Evolutionary conservation across 257 asterid genomes (phyloP).

Genomic region (Plantago elongata): DNA sequence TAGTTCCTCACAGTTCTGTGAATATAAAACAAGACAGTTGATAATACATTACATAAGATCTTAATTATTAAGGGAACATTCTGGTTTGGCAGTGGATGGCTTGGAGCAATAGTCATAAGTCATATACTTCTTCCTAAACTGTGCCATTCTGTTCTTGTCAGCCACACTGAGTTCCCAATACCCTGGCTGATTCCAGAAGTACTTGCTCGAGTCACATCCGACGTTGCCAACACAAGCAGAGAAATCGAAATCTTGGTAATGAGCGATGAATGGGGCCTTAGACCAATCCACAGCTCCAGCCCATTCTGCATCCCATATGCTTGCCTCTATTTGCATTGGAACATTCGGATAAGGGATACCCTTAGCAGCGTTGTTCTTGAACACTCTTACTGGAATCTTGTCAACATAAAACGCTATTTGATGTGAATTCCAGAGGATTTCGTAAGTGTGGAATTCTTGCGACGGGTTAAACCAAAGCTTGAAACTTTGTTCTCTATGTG

Average conservation of each 20-base stretch:
- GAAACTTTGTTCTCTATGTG: slow-evolving; percentile 44
- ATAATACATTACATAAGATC: no score
- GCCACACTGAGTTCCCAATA: not conserved
- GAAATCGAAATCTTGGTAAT: no score
- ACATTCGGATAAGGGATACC: slow-evolving; percentile 16
- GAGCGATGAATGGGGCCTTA: not conserved
- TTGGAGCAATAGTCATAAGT: not conserved
- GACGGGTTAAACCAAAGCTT: slow-evolving; percentile 59
- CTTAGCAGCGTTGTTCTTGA: slow-evolving; percentile 24
- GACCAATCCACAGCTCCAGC: not conserved
- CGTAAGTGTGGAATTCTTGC: slow-evolving; percentile 43
- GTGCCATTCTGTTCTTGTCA: not conserved
- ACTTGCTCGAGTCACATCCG: not conserved
- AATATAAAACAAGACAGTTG: no score
- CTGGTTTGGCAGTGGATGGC: not conserved
- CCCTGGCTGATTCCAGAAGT: not conserved
- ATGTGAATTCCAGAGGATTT: slow-evolving; percentile 43
- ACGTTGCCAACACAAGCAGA: not conserved
- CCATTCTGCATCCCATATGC: not conserved
- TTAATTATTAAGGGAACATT: not conserved
- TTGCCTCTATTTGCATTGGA: slow-evolving; percentile 33
- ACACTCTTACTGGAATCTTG: slow-evolving; percentile 29
- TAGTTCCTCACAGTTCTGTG: no score
- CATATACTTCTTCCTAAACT: not conserved
- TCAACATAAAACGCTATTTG: slow-evolving; percentile 28